Percentiles rank a stretch among this genome's conserved stretches.
These are phyloP conservation scores for Leucaena leucocephala DNA, from an alignment of 306 rosid species.

Conservation along the genomic window DNA sequence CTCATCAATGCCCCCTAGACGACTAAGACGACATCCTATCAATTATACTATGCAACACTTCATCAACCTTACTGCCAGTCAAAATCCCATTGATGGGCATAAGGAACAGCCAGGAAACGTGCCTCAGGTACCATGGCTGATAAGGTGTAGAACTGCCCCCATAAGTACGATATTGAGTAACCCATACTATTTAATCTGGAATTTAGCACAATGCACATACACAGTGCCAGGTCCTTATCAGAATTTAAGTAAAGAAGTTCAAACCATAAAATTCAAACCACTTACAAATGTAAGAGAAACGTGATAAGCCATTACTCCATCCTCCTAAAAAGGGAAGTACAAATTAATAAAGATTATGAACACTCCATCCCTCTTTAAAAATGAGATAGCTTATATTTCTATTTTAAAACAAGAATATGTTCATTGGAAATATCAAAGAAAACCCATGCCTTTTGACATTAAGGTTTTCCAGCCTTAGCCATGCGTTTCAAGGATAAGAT, in stretches of 20 bases:
- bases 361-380: not conserved
- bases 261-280: not conserved
- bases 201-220: not conserved
- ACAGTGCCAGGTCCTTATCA: not conserved
- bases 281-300: slow-evolving; percentile 3
- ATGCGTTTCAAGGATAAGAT: slow-evolving; percentile 26
- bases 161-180: not conserved
- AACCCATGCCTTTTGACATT: not conserved
- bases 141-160: not conserved
- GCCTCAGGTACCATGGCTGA: not conserved
- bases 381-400: not conserved
- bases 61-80: not conserved
- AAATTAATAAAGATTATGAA: not conserved
- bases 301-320: slow-evolving; percentile 17
- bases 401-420: slow-evolving; percentile 22
- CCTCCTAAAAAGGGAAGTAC: not conserved
- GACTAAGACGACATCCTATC: not conserved
- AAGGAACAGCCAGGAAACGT: not conserved
- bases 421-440: slow-evolving; percentile 25
- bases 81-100: not conserved
- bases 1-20: not conserved
- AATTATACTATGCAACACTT: not conserved
- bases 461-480: slow-evolving; percentile 23
- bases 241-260: not conserved
- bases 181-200: not conserved